Evolutionary conservation across 139 green algal species (phyloP), one percentile per base, ranked within the genome.

Genomic region (Trebouxia sp.): DNA sequence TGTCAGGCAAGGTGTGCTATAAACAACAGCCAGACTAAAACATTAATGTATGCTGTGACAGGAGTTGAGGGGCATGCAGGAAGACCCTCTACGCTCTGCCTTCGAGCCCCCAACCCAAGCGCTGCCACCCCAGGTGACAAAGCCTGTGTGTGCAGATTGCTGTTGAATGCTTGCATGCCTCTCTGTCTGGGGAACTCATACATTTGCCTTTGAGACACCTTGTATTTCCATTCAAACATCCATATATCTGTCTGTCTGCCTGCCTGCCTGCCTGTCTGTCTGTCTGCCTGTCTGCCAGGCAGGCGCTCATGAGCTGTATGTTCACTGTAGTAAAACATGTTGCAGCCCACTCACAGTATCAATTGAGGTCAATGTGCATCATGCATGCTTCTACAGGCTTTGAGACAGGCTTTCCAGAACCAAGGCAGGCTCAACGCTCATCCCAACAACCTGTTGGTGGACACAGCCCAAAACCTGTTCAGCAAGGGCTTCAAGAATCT

Each of bases 401-500:
- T 72, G 62, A 72, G 62, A 35, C 62, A 72, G 35, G 62, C 62
- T 1, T 41, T 72, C n/a, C 43, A 14, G 14, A 72, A 35, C 5
- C 32, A 39, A 11, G 62, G 62, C 32, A 32, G 62, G n/a, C 32
- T 37, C 35, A 45, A 28, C 62, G 32, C 62, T 14, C 32, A 66
- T 12, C 55, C 55, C 55, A 66, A 72, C 62, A 72, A 45, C 43
- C 11, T 72, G 32, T 17, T 72, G 14, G 20, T 72, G 5, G 62
- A 72, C 62, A 45, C 62, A 7, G 35, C 35, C 32, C 62, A 72
- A 17, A 72, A 72, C 20, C 30, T 72, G 62, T 72, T 72, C 62
- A 72, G 32, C 12, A 72, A 72, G 62, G 62, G 62, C 62, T 43
- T 72, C 62, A 72, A 72, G 32, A 72, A 42, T n/a, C 32, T 72